A percentile compares a stretch with the other conserved stretches of the same genome.
These are phyloP conservation scores for Helenozyma baotianmanensis DNA, from an alignment of 805 yeast species.

Conservation along the genomic window DNA sequence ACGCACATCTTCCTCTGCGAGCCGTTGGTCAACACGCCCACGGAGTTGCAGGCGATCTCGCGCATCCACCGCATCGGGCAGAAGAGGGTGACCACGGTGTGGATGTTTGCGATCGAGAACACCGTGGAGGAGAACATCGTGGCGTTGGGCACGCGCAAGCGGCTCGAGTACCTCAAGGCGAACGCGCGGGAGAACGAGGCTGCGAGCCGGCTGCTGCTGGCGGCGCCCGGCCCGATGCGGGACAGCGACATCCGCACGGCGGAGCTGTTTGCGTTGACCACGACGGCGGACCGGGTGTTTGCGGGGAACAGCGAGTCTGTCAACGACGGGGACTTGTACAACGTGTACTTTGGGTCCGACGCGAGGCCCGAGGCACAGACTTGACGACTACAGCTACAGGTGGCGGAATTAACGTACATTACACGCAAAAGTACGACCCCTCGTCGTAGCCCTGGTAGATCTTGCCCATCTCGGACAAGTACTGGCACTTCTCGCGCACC, in stretches of 20 bases:
- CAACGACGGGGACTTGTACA: conserved; percentile 10
- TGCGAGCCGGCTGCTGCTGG: background rate
- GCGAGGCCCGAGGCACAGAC: too few relatives aligned
- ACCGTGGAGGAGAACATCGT: conserved; percentile 89
- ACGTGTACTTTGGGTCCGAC: conserved; percentile 17
- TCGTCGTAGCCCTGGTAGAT: conserved; percentile 70
- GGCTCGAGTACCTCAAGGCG: conserved; percentile 39
- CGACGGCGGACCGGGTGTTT: conserved; percentile 1
- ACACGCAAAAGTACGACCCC: conserved; percentile 42
- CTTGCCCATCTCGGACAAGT: conserved; percentile 62
- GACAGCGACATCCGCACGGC: conserved; percentile 15
- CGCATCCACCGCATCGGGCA: conserved; percentile 94
- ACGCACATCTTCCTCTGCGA: conserved; percentile 90
- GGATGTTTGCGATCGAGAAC: conserved; percentile 83
- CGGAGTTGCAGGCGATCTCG: conserved; percentile 88
- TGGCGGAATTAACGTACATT: too few relatives aligned
- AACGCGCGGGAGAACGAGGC: conserved; percentile 9
- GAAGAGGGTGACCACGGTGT: conserved; percentile 70
- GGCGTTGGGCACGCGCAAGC: conserved; percentile 56
- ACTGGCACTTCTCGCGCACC: conserved; percentile 46
- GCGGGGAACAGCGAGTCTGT: conserved; percentile 10
- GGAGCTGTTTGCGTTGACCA: conserved; percentile 15
- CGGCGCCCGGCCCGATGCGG: background rate
- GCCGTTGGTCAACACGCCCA: conserved; percentile 81
- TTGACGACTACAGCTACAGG: too few relatives aligned